Conservation (phyloP, 148 eudicot genomes). For the Polygonum aviculare region DNA sequence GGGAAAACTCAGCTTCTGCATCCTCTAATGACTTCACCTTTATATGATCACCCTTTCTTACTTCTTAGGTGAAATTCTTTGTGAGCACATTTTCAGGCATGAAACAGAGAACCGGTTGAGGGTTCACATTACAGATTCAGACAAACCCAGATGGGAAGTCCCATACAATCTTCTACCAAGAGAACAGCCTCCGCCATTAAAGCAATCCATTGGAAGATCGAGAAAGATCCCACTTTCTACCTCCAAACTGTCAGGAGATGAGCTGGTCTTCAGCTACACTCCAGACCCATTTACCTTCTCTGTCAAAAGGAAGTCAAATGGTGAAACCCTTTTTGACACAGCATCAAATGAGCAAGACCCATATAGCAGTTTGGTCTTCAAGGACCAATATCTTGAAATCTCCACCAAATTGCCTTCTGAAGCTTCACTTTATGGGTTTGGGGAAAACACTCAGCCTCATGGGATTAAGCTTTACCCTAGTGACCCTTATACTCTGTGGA, state of each 20-base stretch:
- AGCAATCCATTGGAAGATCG: conserved; percentile 27
- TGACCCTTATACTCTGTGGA: conserved; percentile 75
- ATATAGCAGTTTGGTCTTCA: conserved; percentile 46
- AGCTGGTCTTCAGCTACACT: conserved; percentile 50
- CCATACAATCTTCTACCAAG: conserved; percentile 76
- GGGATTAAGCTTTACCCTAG: conserved; percentile 72
- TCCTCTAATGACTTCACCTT: background rate
- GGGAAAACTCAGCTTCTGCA: background rate
- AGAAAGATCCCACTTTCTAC: conserved; percentile 32
- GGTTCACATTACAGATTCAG: conserved; percentile 77
- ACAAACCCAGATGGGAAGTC: conserved; percentile 82
- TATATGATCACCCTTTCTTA: background rate
- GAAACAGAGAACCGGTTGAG: conserved; percentile 66
- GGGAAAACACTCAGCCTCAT: conserved; percentile 79
- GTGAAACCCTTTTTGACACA: conserved; percentile 62
- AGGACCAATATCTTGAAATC: conserved; percentile 77
- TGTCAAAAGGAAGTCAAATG: conserved; percentile 57
- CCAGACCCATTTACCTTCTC: conserved; percentile 65
- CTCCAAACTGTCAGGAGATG: conserved; percentile 38
- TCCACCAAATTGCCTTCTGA: conserved; percentile 61
- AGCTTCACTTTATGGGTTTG: conserved; percentile 78
- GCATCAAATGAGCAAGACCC: conserved; percentile 38
- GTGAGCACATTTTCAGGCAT: conserved; percentile 40
- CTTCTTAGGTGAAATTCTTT: background rate
- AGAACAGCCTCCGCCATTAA: conserved; percentile 42